Base-by-base conservation (phyloP, 352 stramenopile species). In the Phytopythium boreale region DNA sequence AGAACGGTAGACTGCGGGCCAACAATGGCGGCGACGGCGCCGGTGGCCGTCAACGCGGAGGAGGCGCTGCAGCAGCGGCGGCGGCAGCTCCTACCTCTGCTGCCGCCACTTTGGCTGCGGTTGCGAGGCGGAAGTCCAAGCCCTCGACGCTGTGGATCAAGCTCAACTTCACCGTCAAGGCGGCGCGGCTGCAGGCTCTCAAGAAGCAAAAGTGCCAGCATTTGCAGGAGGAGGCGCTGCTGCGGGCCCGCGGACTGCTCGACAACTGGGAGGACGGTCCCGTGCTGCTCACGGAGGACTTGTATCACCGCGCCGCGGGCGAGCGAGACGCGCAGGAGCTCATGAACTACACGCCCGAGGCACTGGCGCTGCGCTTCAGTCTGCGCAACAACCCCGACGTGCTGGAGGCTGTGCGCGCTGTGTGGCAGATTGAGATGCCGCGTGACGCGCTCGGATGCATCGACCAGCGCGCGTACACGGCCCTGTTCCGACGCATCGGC, bases 191-290 rank as follows among this genome's bases (percentile, higher is more conserved):
- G 26, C 83, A 88, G 63, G 68, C 76, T 3, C 71, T 87, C 57
- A 90, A 92, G 72, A 56, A 74, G 20, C 76, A 89, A 39, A 90
- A 92, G 71, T 90, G 89, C 59, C 81, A 90, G 50, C 77, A 92
- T 60, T 12, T 90, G 22, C 83, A 92, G 60, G 83, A 90, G 34
- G 77, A 92, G 46, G 77, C 80, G 9, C 43, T 92, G 47, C 70
- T 90, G 3, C 79, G 79, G 9, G 83, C 79, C 26, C 71, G 78
- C 22, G 83, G 77, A 0, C 56, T 92, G 57, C 78, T 92, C 17
- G 62, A 84, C 39, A 89, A 88, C 64, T 89, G 83, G 78, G 80
- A 89, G 55, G 76, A 90, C 59, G 72, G 75, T 6, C 75, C 72
- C 0, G 75, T 88, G 4, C n/a, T 89, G 41, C 68, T 89, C 27